Conservation (phyloP, 306 rosid genomes). For the Arachis stenosperma region DNA sequence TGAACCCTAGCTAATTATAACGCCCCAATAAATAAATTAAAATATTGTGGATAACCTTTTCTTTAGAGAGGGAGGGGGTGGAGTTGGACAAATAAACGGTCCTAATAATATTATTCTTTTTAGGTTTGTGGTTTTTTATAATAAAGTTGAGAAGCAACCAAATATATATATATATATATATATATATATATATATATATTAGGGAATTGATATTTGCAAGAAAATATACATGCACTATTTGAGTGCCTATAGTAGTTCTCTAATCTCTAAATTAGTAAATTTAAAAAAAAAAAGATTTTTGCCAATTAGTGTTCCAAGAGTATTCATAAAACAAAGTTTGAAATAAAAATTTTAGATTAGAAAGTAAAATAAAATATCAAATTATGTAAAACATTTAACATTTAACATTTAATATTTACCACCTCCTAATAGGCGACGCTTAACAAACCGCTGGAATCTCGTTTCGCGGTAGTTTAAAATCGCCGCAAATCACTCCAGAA, state of each 20-base stretch:
- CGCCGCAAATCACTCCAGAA: too few relatives aligned
- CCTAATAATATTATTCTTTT: background rate
- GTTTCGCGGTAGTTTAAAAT: too few relatives aligned
- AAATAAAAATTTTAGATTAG: too few relatives aligned
- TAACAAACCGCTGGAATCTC: too few relatives aligned
- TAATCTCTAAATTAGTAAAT: background rate
- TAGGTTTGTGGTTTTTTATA: background rate
- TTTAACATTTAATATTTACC: too few relatives aligned
- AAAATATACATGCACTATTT: slow-evolving; percentile 3
- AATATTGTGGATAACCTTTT: background rate
- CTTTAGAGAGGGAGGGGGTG: background rate
- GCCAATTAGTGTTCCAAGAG: too few relatives aligned
- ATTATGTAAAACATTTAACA: too few relatives aligned
- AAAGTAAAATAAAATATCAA: too few relatives aligned
- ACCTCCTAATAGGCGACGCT: too few relatives aligned
- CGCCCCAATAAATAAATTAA: slow-evolving; percentile 31
- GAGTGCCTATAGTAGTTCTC: slow-evolving; percentile 2
- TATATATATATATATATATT: background rate
- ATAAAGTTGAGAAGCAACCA: slow-evolving; percentile 19
- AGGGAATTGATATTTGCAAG: slow-evolving; percentile 13
- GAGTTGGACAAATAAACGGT: slow-evolving; percentile 13
- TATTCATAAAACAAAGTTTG: too few relatives aligned
- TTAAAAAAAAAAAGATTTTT: too few relatives aligned
- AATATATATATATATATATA: background rate
- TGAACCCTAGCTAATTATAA: slow-evolving; percentile 52